phyloP scores from a whole-genome alignment of 768 basidiomycete species.

The Tephrocybe sp. region DNA sequence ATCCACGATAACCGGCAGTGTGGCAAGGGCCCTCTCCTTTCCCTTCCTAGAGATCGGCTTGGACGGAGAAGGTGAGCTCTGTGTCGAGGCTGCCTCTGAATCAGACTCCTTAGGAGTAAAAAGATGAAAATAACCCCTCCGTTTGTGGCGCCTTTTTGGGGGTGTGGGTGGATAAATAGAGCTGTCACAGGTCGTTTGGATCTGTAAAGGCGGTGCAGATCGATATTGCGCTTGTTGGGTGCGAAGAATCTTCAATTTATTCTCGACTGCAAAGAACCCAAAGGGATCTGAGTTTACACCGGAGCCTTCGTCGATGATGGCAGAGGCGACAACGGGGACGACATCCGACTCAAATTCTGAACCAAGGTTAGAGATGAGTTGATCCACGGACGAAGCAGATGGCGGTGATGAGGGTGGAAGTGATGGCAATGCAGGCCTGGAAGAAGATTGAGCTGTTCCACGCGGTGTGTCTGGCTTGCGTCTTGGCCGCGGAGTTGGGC shows the following conservation, averaged over 20 bases:
- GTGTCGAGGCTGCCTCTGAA: slow-evolving; percentile 27
- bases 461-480: neutral
- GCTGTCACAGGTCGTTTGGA: slow-evolving; percentile 18
- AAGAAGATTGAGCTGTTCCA: neutral
- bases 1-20: too few species aligned
- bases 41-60: slow-evolving; percentile 20
- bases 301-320: slow-evolving; percentile 12
- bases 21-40: slow-evolving; percentile 13
- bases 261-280: slow-evolving; percentile 55
- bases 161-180: slow-evolving; percentile 30
- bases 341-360: slow-evolving; percentile 1
- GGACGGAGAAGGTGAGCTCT: slow-evolving; percentile 36
- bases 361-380: neutral
- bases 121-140: slow-evolving; percentile 22
- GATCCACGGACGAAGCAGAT: slow-evolving; percentile 10
- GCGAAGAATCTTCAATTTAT: slow-evolving; percentile 38
- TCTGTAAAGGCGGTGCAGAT: slow-evolving; percentile 14
- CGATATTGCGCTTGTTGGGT: slow-evolving; percentile 4
- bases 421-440: neutral
- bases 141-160: slow-evolving; percentile 31
- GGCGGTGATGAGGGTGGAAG: slow-evolving; percentile 18
- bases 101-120: slow-evolving; percentile 24
- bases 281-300: slow-evolving; percentile 47
- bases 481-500: slow-evolving; percentile 5
- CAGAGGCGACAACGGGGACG: slow-evolving; percentile 1